Conservation (phyloP, 225 moss, liverwort and hornwort species). For the Climacium dendroides region DNA sequence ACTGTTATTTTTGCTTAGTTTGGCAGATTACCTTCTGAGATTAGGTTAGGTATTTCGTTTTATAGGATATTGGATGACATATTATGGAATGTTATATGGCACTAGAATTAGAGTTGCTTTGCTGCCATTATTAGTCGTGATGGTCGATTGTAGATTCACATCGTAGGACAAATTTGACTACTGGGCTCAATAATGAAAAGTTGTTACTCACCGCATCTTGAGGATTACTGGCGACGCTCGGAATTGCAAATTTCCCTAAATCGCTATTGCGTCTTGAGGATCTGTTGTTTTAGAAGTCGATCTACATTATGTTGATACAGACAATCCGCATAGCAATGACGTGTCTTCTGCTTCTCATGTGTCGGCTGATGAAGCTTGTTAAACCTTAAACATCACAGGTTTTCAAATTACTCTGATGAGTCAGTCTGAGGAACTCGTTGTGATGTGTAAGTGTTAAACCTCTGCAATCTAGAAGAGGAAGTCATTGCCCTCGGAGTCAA, state of each 20-base stretch:
- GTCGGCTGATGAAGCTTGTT: neutral
- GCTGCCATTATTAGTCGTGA: neutral
- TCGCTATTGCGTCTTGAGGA: neutral
- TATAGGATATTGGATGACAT: slow-evolving; percentile 13
- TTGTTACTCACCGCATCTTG: neutral
- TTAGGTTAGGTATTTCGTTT: neutral
- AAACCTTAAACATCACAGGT: neutral
- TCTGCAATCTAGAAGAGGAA: neutral
- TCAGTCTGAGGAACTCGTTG: neutral
- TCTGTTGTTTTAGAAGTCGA: neutral
- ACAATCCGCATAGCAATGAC: neutral
- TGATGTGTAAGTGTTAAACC: neutral
- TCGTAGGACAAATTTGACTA: slow-evolving; percentile 5
- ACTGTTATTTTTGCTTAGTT: slow-evolving; percentile 14
- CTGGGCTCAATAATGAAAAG: slow-evolving; percentile 2
- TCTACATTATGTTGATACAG: neutral
- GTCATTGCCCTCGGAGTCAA: neutral
- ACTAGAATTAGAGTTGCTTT: neutral
- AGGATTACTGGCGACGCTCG: neutral
- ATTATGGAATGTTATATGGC: neutral
- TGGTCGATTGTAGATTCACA: slow-evolving; percentile 1
- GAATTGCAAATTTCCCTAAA: neutral
- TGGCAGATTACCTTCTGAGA: slow-evolving; percentile 30
- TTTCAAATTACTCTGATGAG: neutral
- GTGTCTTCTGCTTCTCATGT: neutral